Evolutionary conservation across 2,329 filamentous ascomycete genomes (phyloP).

Genomic region (Cordyceps militaris): DNA sequence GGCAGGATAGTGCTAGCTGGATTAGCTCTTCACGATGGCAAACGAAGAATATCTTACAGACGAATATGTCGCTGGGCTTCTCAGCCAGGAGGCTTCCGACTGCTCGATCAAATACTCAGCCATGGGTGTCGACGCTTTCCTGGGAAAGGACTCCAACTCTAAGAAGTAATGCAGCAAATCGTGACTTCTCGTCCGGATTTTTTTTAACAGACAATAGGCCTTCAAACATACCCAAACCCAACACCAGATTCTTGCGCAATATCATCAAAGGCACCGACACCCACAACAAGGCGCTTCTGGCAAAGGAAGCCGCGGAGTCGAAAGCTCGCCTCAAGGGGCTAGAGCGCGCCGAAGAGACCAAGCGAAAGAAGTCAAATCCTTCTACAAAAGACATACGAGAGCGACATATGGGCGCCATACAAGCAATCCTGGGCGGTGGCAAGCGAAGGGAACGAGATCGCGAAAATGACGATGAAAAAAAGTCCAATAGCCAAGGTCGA

Average conservation of each 20-base stretch:
- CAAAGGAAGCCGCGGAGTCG: constrained; percentile 77
- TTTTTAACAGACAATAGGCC: constrained; percentile 39
- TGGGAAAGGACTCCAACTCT: constrained; percentile 29
- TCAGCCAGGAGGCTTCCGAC: constrained; percentile 71
- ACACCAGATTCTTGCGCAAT: constrained; percentile 80
- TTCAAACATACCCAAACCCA: constrained; percentile 71
- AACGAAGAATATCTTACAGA: constrained; percentile 56
- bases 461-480: constrained; percentile 14
- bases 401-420: constrained; percentile 54
- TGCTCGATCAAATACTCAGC: constrained; percentile 67
- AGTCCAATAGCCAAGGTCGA: constrained; percentile 9
- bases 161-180: constrained; percentile 38
- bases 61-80: constrained; percentile 71
- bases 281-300: constrained; percentile 81
- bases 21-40: constrained; percentile 25
- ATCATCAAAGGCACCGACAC: constrained; percentile 82
- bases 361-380: constrained; percentile 37
- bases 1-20: neutral
- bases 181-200: constrained; percentile 11
- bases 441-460: constrained; percentile 25
- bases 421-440: constrained; percentile 47
- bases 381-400: constrained; percentile 45
- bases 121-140: constrained; percentile 63
- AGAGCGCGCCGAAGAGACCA: constrained; percentile 39
- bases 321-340: constrained; percentile 60